Conservation (phyloP, 78 protist genomes). For the Dictyostelium purpureum region DNA sequence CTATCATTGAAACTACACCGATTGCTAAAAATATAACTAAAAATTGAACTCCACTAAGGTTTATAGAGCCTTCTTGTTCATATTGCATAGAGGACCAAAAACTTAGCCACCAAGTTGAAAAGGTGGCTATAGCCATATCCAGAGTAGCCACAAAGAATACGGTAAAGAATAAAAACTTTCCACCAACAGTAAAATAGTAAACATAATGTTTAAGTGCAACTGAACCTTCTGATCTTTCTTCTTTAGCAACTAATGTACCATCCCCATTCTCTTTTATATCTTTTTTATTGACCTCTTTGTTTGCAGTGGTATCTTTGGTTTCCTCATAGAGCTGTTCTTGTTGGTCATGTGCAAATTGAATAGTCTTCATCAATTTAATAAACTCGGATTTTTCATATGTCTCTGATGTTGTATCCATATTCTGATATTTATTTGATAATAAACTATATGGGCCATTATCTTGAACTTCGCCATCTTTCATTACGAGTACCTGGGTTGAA, state of each 20-base stretch:
- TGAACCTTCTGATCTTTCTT: no score
- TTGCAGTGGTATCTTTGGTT: not conserved
- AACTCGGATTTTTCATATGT: not conserved
- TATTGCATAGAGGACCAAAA: no score
- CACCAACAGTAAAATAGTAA: slow-evolving; percentile 5
- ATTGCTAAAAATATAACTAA: not conserved
- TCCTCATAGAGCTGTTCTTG: not conserved
- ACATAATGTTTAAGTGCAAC: not conserved
- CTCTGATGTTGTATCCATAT: not conserved
- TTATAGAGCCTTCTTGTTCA: not conserved
- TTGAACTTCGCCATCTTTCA: slow-evolving; percentile 21
- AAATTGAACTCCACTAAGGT: not conserved
- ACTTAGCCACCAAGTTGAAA: no score
- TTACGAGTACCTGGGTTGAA: not conserved
- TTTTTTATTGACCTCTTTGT: not conserved
- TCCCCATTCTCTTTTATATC: no score
- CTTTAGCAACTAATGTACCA: no score
- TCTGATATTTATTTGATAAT: not conserved
- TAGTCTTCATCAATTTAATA: not conserved
- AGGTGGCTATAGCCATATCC: no score
- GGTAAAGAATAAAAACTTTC: not conserved
- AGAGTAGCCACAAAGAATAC: no score
- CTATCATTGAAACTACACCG: not conserved
- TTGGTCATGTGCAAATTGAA: not conserved
- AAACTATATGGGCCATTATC: not conserved